Evolutionary conservation across 176 grass and related monocot species (phyloP).

Genomic region (Saccharum officinarum): DNA sequence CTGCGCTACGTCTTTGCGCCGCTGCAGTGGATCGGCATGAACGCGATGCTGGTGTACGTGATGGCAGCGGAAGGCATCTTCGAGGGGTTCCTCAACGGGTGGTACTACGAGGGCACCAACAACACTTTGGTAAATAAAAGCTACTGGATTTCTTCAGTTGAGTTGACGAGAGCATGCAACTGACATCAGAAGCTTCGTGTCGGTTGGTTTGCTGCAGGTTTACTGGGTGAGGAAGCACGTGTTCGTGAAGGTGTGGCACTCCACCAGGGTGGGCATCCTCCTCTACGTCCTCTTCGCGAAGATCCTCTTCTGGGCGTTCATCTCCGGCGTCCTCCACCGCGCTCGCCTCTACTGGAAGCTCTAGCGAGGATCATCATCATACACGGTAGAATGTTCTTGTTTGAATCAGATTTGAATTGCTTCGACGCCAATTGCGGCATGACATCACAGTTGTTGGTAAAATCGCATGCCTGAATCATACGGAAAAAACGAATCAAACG

Average conservation of each 20-base stretch:
- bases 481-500: too few species aligned
- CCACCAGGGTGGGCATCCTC: slow-evolving; percentile 68
- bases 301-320: slow-evolving; percentile 82
- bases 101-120: slow-evolving; percentile 86
- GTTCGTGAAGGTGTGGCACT: slow-evolving; percentile 82
- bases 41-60: slow-evolving; percentile 96
- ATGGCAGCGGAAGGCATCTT: slow-evolving; percentile 94
- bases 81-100: slow-evolving; percentile 95
- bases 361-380: not conserved
- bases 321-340: slow-evolving; percentile 70
- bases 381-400: not conserved
- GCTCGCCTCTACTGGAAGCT: slow-evolving; percentile 86
- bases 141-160: not conserved
- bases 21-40: slow-evolving; percentile 87
- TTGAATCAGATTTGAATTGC: not conserved
- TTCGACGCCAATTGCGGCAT: too few species aligned
- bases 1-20: slow-evolving; percentile 46
- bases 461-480: not conserved
- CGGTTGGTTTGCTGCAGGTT: slow-evolving; percentile 41
- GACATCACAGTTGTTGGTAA: not conserved
- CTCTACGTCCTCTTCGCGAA: slow-evolving; percentile 86
- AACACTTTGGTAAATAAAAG: slow-evolving; percentile 70
- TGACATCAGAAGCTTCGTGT: not conserved
- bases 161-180: not conserved
- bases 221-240: slow-evolving; percentile 93